A percentile compares a stretch with the other conserved stretches of the same genome.
Evolutionary conservation across 768 basidiomycete genomes (phyloP).

Genomic region (Obba rivulosa): DNA sequence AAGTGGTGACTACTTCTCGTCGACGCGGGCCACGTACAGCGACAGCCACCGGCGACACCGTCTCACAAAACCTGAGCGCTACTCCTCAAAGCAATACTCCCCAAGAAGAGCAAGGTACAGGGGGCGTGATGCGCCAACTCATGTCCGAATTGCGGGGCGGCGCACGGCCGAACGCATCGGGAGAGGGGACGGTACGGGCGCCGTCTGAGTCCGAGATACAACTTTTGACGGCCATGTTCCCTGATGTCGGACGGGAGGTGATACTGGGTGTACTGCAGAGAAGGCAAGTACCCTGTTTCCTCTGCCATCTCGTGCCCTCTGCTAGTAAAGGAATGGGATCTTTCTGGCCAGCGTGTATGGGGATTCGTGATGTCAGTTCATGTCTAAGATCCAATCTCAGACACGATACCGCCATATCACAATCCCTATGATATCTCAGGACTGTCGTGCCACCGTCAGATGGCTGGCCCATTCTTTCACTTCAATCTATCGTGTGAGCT

Average conservation of each 20-base stretch:
- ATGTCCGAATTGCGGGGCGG: slow-evolving; percentile 46
- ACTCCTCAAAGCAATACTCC: slow-evolving; percentile 6
- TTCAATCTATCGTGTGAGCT: too few species aligned
- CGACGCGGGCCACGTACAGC: slow-evolving; percentile 19
- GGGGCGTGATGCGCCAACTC: slow-evolving; percentile 64
- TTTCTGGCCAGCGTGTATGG: too few species aligned
- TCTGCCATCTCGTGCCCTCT: background rate
- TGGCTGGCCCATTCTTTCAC: too few species aligned
- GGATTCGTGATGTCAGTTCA: too few species aligned
- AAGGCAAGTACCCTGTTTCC: slow-evolving; percentile 45
- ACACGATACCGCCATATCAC: slow-evolving; percentile 1
- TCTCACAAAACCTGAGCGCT: background rate
- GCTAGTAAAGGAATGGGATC: too few species aligned
- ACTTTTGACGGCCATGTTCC: slow-evolving; percentile 79
- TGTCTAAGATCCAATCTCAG: too few species aligned
- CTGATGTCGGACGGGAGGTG: slow-evolving; percentile 65
- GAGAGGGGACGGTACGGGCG: slow-evolving; percentile 44
- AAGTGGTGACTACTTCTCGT: slow-evolving; percentile 60
- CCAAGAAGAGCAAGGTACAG: slow-evolving; percentile 1
- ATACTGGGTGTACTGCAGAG: slow-evolving; percentile 75
- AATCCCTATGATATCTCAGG: slow-evolving; percentile 7
- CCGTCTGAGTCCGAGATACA: slow-evolving; percentile 74
- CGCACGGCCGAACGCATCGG: slow-evolving; percentile 4
- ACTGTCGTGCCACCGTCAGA: background rate
- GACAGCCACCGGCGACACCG: background rate